Conservation (phyloP, 164 flowering plant species). For the Magnolia changhungtana region DNA sequence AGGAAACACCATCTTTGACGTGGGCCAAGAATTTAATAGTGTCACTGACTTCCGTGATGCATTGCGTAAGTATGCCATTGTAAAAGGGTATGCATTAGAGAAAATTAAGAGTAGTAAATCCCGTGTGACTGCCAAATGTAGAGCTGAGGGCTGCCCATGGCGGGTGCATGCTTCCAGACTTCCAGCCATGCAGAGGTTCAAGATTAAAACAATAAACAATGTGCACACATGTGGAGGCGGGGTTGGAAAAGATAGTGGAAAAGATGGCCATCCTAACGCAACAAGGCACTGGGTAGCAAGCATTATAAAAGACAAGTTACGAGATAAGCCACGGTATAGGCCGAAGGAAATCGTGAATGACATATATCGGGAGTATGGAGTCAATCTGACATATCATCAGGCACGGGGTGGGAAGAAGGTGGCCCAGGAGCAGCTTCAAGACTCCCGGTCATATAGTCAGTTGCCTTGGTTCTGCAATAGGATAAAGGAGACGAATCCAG, state of each 20-base stretch:
- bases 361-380: constrained; percentile 64
- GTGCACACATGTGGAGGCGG: constrained; percentile 73
- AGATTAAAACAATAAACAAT: constrained; percentile 58
- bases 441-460: constrained; percentile 58
- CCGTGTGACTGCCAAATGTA: constrained; percentile 75
- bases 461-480: constrained; percentile 70
- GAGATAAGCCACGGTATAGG: constrained; percentile 23
- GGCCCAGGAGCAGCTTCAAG: constrained; percentile 74
- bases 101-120: constrained; percentile 68
- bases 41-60: constrained; percentile 64
- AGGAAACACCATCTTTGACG: constrained; percentile 77
- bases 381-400: constrained; percentile 65
- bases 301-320: constrained; percentile 27
- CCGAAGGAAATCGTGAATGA: constrained; percentile 76
- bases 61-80: constrained; percentile 68
- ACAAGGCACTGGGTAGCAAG: constrained; percentile 72
- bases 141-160: constrained; percentile 72
- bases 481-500: constrained; percentile 74
- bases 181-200: constrained; percentile 56
- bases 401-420: constrained; percentile 85
- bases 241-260: constrained; percentile 44
- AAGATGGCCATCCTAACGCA: constrained; percentile 48
- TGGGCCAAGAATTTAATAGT: constrained; percentile 66
- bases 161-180: constrained; percentile 69
- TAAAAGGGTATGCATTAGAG: constrained; percentile 57